Conservation (phyloP, 2,329 filamentous ascomycete species). For the Apiospora phragmitis region DNA sequence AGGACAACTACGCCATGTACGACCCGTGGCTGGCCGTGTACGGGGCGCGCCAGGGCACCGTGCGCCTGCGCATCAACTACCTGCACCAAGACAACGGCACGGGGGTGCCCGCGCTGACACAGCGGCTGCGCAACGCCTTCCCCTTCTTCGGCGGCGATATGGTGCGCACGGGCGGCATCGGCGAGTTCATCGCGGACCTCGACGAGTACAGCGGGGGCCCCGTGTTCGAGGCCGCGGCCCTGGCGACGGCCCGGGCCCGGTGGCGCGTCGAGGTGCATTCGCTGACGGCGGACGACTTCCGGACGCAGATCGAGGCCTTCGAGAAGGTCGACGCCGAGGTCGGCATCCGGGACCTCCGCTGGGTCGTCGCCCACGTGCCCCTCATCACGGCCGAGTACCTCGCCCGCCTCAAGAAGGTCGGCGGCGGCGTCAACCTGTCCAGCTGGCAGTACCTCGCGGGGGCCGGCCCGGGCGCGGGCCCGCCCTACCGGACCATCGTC, state of each 20-base stretch:
- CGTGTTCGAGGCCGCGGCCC: conserved; percentile 25
- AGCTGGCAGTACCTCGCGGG: conserved; percentile 28
- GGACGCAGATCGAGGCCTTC: conserved; percentile 26
- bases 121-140: conserved; percentile 27
- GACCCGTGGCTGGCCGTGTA: conserved; percentile 28
- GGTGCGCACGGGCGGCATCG: conserved; percentile 29
- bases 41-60: conserved; percentile 16
- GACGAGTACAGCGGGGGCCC: conserved; percentile 26
- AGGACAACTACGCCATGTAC: conserved; percentile 28
- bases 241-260: conserved; percentile 23
- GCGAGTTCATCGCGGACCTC: conserved; percentile 26
- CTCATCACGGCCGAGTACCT: conserved; percentile 27
- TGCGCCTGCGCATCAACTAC: conserved; percentile 30
- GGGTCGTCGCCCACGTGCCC: conserved; percentile 32
- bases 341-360: conserved; percentile 23
- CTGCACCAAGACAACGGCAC: conserved; percentile 25
- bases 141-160: conserved; percentile 29
- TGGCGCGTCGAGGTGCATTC: conserved; percentile 33
- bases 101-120: conserved; percentile 20
- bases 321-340: conserved; percentile 22
- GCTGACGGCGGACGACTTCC: conserved; percentile 23
- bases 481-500: conserved; percentile 29
- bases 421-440: conserved; percentile 30
- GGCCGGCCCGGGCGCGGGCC: conserved; percentile 24
- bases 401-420: conserved; percentile 24